A percentile compares a stretch with the other conserved stretches of the same genome.
Conservation (phyloP, 352 stramenopile species). For the Globisporangium perplexum region DNA sequence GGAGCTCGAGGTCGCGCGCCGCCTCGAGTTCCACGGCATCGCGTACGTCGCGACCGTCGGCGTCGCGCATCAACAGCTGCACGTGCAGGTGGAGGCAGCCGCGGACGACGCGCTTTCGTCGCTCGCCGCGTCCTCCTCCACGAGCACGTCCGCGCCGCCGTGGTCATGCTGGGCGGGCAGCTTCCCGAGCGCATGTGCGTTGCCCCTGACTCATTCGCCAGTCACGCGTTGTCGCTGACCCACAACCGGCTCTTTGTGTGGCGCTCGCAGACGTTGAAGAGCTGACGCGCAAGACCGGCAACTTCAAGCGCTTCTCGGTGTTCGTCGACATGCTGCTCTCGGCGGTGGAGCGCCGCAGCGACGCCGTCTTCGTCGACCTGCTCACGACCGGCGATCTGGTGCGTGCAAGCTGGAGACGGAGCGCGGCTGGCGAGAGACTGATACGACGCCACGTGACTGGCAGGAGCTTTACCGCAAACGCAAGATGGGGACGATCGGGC, state of each 20-base stretch:
- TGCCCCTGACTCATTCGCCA: neutral
- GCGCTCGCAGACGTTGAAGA: constrained; percentile 74
- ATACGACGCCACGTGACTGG: neutral
- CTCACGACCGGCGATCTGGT: constrained; percentile 87
- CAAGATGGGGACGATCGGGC: constrained; percentile 39
- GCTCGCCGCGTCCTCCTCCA: neutral
- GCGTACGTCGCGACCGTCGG: constrained; percentile 69
- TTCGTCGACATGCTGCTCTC: constrained; percentile 92
- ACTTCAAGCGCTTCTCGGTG: constrained; percentile 89
- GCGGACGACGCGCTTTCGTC: constrained; percentile 21
- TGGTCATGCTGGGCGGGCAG: constrained; percentile 50
- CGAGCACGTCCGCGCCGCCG: neutral
- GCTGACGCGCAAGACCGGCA: constrained; percentile 91
- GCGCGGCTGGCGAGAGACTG: neutral
- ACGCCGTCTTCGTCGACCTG: constrained; percentile 89
- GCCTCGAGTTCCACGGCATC: constrained; percentile 67
- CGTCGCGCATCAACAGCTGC: constrained; percentile 49
- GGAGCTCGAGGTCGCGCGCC: constrained; percentile 54
- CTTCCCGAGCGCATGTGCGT: constrained; percentile 43
- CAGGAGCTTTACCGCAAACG: constrained; percentile 73
- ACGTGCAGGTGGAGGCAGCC: constrained; percentile 53
- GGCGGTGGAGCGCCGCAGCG: constrained; percentile 64
- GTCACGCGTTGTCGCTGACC: neutral
- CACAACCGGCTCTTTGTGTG: neutral
- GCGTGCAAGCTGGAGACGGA: neutral